Base-by-base conservation (phyloP, 2,329 filamentous ascomycete species). In the Grosmannia penicillata region DNA sequence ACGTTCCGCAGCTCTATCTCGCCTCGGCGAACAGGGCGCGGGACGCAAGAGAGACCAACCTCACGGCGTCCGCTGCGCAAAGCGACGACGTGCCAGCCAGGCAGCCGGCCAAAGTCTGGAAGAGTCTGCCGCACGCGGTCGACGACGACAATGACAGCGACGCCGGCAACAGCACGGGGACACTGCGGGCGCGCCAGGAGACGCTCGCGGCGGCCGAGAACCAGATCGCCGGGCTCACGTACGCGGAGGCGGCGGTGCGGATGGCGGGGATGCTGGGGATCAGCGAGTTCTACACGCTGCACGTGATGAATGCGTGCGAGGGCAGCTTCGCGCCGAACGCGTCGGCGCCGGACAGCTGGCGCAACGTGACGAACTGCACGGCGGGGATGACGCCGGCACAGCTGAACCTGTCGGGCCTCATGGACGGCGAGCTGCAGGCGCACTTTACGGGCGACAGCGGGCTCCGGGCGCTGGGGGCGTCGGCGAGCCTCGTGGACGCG, bases 391-490 rank as follows among this genome's bases (percentile, higher is more conserved):
- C 41, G 21, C 41, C 43, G 21, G 19, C 18, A 3, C 36, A 48
- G 23, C 44, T 52, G 33, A 68, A 72, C 47, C 55, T 73, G 33
- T 65, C 63, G 33, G 52, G 55, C 11, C 49, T 65, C 25, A 52
- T 74, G 18, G 59, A 68, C 51, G 52, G 58, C 27, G 57, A 70
- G 43, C 58, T 72, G 28, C 45, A 53, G 27, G 28, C 33, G 14
- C 19, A 22, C 19, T 40, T 46, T 30, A 61, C 62, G 10, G 49
- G 68, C 17, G 43, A 61, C 39, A 44, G 70, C 45, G 62, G 57
- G 39, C 54, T 68, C 17, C 55, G 56, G 44, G 58, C 65, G 36
- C 53, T 72, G n/a, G 51, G 61, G 41, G 60, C 64, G 49, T 61
- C 62, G 13, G 45, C 59, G 7, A 55, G 54, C 24, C 57, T 74